Conservation (phyloP, 768 basidiomycete species). For the Podaxis carcinomalis region DNA sequence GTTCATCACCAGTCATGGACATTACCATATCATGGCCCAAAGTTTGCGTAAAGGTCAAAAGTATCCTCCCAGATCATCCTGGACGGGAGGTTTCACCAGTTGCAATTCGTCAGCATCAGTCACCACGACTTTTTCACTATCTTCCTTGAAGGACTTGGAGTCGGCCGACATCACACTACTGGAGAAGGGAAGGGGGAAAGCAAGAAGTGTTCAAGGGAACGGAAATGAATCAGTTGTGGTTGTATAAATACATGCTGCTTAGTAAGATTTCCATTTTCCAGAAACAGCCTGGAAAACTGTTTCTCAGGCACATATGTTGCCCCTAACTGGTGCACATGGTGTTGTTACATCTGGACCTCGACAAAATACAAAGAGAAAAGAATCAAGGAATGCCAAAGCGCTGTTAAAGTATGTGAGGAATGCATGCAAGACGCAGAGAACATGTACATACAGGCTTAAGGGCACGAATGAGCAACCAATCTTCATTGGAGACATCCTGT, state of each 20-base stretch:
- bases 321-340: neutral
- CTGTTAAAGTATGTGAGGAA: slow-evolving; percentile 14
- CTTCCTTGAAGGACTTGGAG: slow-evolving; percentile 19
- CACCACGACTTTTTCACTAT: slow-evolving; percentile 21
- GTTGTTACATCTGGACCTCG: neutral
- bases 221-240: neutral
- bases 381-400: slow-evolving; percentile 29
- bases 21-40: slow-evolving; percentile 60
- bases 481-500: slow-evolving; percentile 82
- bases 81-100: slow-evolving; percentile 34
- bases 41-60: slow-evolving; percentile 19
- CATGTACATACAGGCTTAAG: slow-evolving; percentile 67
- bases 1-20: slow-evolving; percentile 63
- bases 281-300: neutral
- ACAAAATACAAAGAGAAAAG: neutral
- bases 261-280: slow-evolving; percentile 8
- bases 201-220: neutral
- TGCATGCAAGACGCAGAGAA: neutral
- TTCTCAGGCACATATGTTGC: neutral
- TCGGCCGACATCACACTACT: slow-evolving; percentile 18
- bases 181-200: slow-evolving; percentile 3
- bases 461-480: slow-evolving; percentile 89
- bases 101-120: slow-evolving; percentile 40
- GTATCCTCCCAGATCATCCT: slow-evolving; percentile 24
- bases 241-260: slow-evolving; percentile 10